A percentile compares a stretch with the other conserved stretches of the same genome.
Evolutionary conservation across 768 basidiomycete genomes (phyloP).

Genomic region (Leccinum variicolor): DNA sequence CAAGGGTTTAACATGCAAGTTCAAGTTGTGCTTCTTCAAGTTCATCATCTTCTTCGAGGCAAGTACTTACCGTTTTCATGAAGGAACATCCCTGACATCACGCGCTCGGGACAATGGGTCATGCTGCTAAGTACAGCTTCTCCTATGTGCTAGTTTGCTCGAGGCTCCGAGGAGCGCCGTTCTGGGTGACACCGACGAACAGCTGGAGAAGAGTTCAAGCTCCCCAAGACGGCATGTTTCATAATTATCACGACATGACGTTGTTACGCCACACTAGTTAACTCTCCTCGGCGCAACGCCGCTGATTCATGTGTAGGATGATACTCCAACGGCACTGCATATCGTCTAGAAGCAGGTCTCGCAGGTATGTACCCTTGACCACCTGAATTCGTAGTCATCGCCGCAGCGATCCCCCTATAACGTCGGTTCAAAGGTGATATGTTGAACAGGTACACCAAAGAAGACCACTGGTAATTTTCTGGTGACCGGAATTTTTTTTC

Average conservation of each 20-base stretch:
- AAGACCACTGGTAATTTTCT: constrained; percentile 39
- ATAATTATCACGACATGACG: constrained; percentile 42
- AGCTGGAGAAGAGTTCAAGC: constrained; percentile 38
- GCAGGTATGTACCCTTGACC: constrained; percentile 54
- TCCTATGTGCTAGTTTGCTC: not conserved
- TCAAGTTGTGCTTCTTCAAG: not conserved
- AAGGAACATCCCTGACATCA: not conserved
- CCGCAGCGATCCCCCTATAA: constrained; percentile 61
- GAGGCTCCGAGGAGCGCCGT: not conserved
- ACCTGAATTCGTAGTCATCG: constrained; percentile 59
- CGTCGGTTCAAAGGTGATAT: constrained; percentile 48
- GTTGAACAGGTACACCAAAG: constrained; percentile 65
- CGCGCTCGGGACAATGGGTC: not conserved
- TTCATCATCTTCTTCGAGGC: not conserved
- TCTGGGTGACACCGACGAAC: constrained; percentile 13
- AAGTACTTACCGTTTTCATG: not conserved
- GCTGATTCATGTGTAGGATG: constrained; percentile 37
- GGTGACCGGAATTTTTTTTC: constrained; percentile 37
- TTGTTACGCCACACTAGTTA: constrained; percentile 10
- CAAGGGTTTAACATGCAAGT: too few relatives aligned
- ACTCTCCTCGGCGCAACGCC: not conserved
- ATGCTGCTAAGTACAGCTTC: constrained; percentile 6
- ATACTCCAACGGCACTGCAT: constrained; percentile 51
- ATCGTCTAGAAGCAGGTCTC: constrained; percentile 52
- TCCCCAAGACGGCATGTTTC: constrained; percentile 46